phyloP scores from a whole-genome alignment of 345 rosid genomes.

The Brassica cretica region DNA sequence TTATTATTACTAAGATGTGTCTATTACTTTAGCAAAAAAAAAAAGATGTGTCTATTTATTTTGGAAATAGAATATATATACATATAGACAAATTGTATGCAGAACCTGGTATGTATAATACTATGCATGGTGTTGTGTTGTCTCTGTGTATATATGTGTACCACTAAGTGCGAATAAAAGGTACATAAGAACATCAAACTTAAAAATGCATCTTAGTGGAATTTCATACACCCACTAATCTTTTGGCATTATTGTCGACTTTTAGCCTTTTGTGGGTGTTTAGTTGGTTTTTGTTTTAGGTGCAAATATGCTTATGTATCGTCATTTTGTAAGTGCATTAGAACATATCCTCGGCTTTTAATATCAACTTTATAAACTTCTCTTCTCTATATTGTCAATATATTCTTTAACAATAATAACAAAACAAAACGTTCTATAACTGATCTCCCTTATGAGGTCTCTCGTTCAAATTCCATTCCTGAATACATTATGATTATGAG shows the following conservation, averaged over 20 bases:
- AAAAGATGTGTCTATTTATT: neutral
- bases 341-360: conserved; percentile 32
- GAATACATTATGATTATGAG: neutral
- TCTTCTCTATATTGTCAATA: neutral
- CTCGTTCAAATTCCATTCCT: neutral
- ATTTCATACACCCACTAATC: conserved; percentile 40
- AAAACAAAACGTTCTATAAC: neutral
- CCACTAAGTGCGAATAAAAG: conserved; percentile 38
- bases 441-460: neutral
- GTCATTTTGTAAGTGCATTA: conserved; percentile 25
- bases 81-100: neutral
- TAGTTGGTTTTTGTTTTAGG: conserved; percentile 30
- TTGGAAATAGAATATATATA: neutral
- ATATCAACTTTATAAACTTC: conserved; percentile 14
- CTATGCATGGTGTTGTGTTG: conserved; percentile 23
- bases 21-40: neutral
- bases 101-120: neutral
- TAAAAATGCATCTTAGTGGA: conserved; percentile 39
- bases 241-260: conserved; percentile 39
- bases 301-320: conserved; percentile 15
- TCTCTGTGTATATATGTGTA: conserved; percentile 29
- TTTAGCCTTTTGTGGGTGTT: conserved; percentile 33
- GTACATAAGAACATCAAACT: conserved; percentile 38
- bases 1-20: neutral
- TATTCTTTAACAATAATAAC: neutral